Percentiles rank a stretch among this genome's conserved stretches.
Conservation (phyloP, 345 rosid species). For the Salix purpurea region DNA sequence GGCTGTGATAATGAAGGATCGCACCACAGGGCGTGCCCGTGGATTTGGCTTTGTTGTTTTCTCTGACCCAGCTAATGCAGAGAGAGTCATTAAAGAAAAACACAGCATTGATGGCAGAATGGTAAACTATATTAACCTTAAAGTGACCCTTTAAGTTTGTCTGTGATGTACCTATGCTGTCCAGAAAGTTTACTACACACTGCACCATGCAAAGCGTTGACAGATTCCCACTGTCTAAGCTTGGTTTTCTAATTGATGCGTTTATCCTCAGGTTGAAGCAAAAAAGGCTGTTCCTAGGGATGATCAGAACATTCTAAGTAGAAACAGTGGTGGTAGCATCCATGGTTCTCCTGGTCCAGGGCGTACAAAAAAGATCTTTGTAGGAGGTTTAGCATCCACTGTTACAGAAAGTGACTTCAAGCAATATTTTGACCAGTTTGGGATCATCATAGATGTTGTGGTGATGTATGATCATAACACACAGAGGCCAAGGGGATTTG, state of each 20-base stretch:
- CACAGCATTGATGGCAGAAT: constrained; percentile 92
- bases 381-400: constrained; percentile 79
- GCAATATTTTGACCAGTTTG: constrained; percentile 75
- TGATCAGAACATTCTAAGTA: constrained; percentile 56
- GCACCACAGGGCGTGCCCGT: constrained; percentile 97
- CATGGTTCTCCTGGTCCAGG: constrained; percentile 69
- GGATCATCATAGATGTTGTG: constrained; percentile 68
- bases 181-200: background rate
- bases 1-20: constrained; percentile 97
- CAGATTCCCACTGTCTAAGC: constrained; percentile 4
- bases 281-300: constrained; percentile 80
- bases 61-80: constrained; percentile 85
- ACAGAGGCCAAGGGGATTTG: constrained; percentile 76
- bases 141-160: background rate
- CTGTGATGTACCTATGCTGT: constrained; percentile 3
- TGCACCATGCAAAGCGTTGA: constrained; percentile 1
- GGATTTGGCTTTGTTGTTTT: constrained; percentile 97
- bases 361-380: constrained; percentile 70
- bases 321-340: constrained; percentile 42
- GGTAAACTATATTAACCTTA: constrained; percentile 42
- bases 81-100: constrained; percentile 73
- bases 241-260: constrained; percentile 20
- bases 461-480: constrained; percentile 87
- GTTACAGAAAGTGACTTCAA: constrained; percentile 71
- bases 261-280: constrained; percentile 62